Conservation (phyloP, 2,329 filamentous ascomycete species). For the Lomentospora prolificans region DNA sequence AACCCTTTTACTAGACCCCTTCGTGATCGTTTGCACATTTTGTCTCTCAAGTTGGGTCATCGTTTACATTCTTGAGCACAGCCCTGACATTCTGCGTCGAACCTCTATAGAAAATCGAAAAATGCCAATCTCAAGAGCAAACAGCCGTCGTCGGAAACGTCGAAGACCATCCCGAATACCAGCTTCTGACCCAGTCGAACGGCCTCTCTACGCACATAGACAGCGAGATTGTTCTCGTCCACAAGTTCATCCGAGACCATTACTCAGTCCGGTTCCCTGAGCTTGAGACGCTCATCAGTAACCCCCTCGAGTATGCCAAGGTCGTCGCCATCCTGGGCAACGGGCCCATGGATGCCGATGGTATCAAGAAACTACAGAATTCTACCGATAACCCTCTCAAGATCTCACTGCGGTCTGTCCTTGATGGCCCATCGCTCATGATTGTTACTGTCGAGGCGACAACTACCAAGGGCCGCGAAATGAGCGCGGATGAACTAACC, state of each 20-base stretch:
- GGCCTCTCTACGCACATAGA: conserved; percentile 86
- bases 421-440: conserved; percentile 89
- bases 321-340: conserved; percentile 90
- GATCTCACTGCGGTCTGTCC: conserved; percentile 63
- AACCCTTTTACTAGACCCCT: too few relatives aligned
- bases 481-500: conserved; percentile 65
- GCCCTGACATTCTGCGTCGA: conserved; percentile 54
- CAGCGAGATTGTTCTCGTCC: conserved; percentile 81
- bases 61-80: conserved; percentile 54
- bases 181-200: conserved; percentile 80
- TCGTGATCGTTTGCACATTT: too few relatives aligned
- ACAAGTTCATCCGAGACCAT: conserved; percentile 94
- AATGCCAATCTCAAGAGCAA: conserved; percentile 61
- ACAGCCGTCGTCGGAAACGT: conserved; percentile 66
- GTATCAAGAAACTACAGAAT: conserved; percentile 69
- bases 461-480: conserved; percentile 70
- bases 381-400: conserved; percentile 71
- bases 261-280: conserved; percentile 92
- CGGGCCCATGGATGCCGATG: conserved; percentile 70
- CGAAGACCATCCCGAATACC: conserved; percentile 87
- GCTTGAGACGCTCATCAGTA: conserved; percentile 80
- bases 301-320: conserved; percentile 90
- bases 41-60: conserved; percentile 18
- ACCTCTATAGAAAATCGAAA: conserved; percentile 61
- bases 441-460: conserved; percentile 92